phyloP scores from a whole-genome alignment of 202 grass and related monocot genomes.

The Panicum virgatum region DNA sequence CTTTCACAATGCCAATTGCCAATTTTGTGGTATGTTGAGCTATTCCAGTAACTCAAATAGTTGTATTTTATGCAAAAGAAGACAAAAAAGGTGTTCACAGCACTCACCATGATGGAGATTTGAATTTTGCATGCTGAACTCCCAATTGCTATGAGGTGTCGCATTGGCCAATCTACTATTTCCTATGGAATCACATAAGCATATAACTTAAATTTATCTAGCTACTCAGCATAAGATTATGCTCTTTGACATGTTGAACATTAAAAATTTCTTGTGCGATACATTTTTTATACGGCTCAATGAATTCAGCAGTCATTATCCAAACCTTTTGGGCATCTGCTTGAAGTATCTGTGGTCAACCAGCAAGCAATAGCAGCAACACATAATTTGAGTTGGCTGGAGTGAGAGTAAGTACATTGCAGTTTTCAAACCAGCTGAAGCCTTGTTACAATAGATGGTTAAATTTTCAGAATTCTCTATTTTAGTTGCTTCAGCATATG shows the following conservation, averaged over 20 bases:
- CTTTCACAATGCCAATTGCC: slow-evolving; percentile 9
- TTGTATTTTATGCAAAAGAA: slow-evolving; percentile 18
- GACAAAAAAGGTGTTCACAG: background rate
- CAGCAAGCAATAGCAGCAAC: background rate
- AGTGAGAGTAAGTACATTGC: background rate
- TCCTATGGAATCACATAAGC: background rate
- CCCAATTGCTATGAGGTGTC: slow-evolving; percentile 8
- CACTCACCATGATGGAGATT: background rate
- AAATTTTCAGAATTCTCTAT: background rate
- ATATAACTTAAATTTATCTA: too few relatives aligned
- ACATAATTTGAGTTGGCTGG: background rate
- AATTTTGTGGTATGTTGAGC: background rate
- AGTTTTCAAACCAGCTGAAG: background rate
- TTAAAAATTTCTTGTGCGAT: background rate
- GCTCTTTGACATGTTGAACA: background rate
- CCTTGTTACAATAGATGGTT: background rate
- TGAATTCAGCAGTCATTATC: background rate
- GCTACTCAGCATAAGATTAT: too few relatives aligned
- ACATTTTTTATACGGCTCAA: background rate
- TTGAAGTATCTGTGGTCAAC: slow-evolving; percentile 18
- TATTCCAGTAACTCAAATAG: slow-evolving; percentile 16
- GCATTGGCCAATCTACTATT: background rate
- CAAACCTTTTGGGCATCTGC: slow-evolving; percentile 3
- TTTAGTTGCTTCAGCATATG: slow-evolving; percentile 21
- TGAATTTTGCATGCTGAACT: slow-evolving; percentile 13